Conservation (phyloP, 2,329 filamentous ascomycete species). For the Fusarium sp. region DNA sequence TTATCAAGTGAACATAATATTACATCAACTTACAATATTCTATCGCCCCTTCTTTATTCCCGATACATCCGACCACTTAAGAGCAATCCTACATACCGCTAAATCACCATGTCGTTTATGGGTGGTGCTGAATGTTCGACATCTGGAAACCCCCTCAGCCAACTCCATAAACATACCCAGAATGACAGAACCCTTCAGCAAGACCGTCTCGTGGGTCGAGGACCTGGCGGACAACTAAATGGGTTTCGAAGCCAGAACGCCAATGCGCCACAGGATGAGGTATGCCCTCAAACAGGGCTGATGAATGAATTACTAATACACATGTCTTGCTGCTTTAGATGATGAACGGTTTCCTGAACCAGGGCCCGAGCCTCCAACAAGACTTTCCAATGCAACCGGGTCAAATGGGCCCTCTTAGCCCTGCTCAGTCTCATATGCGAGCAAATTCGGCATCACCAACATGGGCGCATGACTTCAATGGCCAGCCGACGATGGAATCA, state of each 20-base stretch:
- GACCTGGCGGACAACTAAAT: slow-evolving; percentile 74
- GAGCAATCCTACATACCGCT: slow-evolving; percentile 11
- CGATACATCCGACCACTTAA: slow-evolving; percentile 18
- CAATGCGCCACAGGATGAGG: slow-evolving; percentile 78
- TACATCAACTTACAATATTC: slow-evolving; percentile 2
- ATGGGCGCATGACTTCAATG: slow-evolving; percentile 63
- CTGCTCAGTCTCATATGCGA: slow-evolving; percentile 62
- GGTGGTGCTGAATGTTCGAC: slow-evolving; percentile 97
- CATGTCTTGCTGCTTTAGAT: slow-evolving; percentile 63
- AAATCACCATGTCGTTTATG: slow-evolving; percentile 84
- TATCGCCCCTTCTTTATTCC: neutral
- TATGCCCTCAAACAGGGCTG: slow-evolving; percentile 43
- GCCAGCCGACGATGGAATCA: slow-evolving; percentile 75
- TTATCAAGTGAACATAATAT: slow-evolving; percentile 2
- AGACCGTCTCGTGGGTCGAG: slow-evolving; percentile 83
- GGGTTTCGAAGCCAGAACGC: slow-evolving; percentile 79
- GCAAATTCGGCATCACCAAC: slow-evolving; percentile 63
- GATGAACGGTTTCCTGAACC: slow-evolving; percentile 93
- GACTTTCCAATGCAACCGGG: slow-evolving; percentile 63
- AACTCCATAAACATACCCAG: slow-evolving; percentile 96
- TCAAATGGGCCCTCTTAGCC: slow-evolving; percentile 56
- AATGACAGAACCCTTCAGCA: slow-evolving; percentile 95
- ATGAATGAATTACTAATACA: slow-evolving; percentile 45
- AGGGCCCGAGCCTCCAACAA: slow-evolving; percentile 68
- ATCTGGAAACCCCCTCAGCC: slow-evolving; percentile 92